Evolutionary conservation across 768 basidiomycete species (phyloP).

Genomic region (Amanita thiersii): DNA sequence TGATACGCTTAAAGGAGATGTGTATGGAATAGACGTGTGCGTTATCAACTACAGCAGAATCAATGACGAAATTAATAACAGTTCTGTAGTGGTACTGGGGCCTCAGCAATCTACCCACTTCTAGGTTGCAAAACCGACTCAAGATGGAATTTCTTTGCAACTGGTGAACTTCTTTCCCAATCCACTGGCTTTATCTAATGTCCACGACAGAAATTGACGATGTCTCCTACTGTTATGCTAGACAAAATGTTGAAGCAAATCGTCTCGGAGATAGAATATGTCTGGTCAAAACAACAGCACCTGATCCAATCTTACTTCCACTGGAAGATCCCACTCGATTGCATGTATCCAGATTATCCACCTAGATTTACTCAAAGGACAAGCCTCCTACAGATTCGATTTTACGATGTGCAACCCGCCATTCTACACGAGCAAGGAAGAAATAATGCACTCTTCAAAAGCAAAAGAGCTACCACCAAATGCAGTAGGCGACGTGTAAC

Average conservation of each 20-base stretch:
- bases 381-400: conserved; percentile 35
- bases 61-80: not conserved
- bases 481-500: conserved; percentile 42
- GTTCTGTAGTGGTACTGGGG: conserved; percentile 72
- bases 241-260: conserved; percentile 51
- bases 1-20: conserved; percentile 8
- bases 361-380: not conserved
- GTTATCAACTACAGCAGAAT: conserved; percentile 13
- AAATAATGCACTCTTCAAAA: conserved; percentile 50
- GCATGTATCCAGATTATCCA: conserved; percentile 10
- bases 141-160: conserved; percentile 56
- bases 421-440: conserved; percentile 75
- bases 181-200: not conserved
- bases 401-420: conserved; percentile 97
- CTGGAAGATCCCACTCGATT: conserved; percentile 15
- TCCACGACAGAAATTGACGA: conserved; percentile 58
- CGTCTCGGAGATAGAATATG: conserved; percentile 40
- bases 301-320: conserved; percentile 39
- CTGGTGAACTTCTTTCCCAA: conserved; percentile 37
- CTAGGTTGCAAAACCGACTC: conserved; percentile 49
- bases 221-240: conserved; percentile 48
- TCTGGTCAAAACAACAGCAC: conserved; percentile 28
- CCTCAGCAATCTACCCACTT: conserved; percentile 84
- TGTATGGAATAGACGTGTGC: conserved; percentile 70
- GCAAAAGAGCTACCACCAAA: conserved; percentile 60